Evolutionary conservation across 2,329 filamentous ascomycete genomes (phyloP), one percentile per base, ranked within the genome.

Genomic region (Paramyrothecium roridum): DNA sequence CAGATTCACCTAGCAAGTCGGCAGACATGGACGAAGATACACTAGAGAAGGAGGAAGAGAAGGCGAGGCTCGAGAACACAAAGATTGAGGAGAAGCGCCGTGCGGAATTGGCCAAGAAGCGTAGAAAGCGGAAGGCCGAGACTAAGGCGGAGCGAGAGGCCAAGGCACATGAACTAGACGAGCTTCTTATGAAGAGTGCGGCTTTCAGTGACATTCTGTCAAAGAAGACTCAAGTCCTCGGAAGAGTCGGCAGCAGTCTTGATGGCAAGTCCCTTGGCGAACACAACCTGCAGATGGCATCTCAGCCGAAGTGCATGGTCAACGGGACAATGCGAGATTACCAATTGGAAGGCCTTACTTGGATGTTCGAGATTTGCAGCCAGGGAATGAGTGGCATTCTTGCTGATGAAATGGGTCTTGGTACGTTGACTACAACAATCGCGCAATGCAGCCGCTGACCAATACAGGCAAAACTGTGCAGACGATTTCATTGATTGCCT

Each of bases 261-360:
- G 82, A 86, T 55, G 84, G 84, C 13, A 80, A 85, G 61, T 74
- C 80, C 0, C 70, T 87, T 0, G 82, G 83, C 7, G 83, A 86
- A 57, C 84, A 86, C 54, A 81, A 92, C 53, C 73, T 97, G 17
- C 81, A 86, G 55, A 91, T 96, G 69, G 93, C 93, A 0, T 81
- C 89, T 58, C 95, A 99, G 67, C 95, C 95, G 0, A 86, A 88
- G 59, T 85, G 92, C 56, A 86, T 99, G 63, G 86, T 88, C 1
- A 91, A 91, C 6, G 95, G 95, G 1, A 88, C 87, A 3, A 98
- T 99, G 93, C 82, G 93, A 19, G 89, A 90, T 59, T 99, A 99
- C 67, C 95, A 99, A 65, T 76, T 99, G 0, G 93, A 98, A 68
- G 95, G 95, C 0, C 73, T 99, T 1, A 96, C 96, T 1, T 99